Percentiles rank a stretch among this genome's conserved stretches.
Conservation (phyloP, 2,329 filamentous ascomycete genomes). For the Phialocephala sp. region DNA sequence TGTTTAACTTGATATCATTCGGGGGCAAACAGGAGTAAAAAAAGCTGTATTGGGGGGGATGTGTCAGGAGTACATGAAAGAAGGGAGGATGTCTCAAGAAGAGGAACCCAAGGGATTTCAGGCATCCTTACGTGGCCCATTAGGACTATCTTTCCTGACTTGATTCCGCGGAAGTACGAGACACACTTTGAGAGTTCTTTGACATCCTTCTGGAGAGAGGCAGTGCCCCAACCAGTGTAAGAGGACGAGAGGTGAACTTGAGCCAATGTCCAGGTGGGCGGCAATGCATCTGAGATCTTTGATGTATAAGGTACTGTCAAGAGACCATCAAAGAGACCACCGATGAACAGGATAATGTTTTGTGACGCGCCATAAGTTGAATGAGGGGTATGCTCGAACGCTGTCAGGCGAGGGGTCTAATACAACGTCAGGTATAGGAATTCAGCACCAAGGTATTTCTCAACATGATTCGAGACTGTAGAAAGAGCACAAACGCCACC, state of each 20-base stretch:
- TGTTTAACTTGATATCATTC: too few relatives aligned
- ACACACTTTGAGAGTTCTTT: slow-evolving; percentile 55
- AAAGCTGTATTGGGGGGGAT: too few relatives aligned
- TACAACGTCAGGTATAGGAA: neutral
- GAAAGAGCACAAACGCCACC: too few relatives aligned
- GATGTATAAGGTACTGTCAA: slow-evolving; percentile 55
- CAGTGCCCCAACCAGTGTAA: slow-evolving; percentile 48
- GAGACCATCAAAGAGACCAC: slow-evolving; percentile 59
- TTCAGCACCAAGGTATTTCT: too few relatives aligned
- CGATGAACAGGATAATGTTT: slow-evolving; percentile 59
- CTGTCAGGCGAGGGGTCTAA: slow-evolving; percentile 40
- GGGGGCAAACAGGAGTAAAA: too few relatives aligned
- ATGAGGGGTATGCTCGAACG: slow-evolving; percentile 42
- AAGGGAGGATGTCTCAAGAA: too few relatives aligned
- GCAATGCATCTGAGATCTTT: slow-evolving; percentile 43
- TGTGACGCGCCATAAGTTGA: slow-evolving; percentile 32
- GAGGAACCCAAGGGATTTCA: neutral
- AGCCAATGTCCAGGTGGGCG: slow-evolving; percentile 51
- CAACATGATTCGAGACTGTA: too few relatives aligned
- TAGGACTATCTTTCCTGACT: slow-evolving; percentile 61
- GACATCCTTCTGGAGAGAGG: slow-evolving; percentile 53
- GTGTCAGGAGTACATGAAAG: too few relatives aligned
- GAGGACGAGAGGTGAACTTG: slow-evolving; percentile 53
- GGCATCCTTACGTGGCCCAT: slow-evolving; percentile 60
- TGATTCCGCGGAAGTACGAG: slow-evolving; percentile 51